Conservation (phyloP, 2,329 filamentous ascomycete genomes). For the Septoria linicola region DNA sequence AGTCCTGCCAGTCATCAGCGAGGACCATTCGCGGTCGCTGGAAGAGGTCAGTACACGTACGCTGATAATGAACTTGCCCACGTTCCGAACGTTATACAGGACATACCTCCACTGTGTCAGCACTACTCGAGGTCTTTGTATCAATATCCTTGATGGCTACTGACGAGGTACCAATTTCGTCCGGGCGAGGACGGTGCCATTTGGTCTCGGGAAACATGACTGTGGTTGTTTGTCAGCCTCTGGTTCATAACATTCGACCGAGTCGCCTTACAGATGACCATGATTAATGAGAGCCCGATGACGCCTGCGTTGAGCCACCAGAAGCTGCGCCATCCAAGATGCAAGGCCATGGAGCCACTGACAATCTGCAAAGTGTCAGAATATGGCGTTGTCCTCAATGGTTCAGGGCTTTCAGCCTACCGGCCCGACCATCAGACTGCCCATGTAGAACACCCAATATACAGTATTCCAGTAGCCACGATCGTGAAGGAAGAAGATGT, state of each 20-base stretch:
- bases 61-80: neutral
- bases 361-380: slow-evolving; percentile 49
- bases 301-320: slow-evolving; percentile 65
- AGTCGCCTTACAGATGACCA: slow-evolving; percentile 45
- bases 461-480: slow-evolving; percentile 62
- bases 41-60: neutral
- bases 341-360: slow-evolving; percentile 59
- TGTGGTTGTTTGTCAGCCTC: neutral
- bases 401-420: neutral
- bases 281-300: slow-evolving; percentile 50
- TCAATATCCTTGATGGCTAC: slow-evolving; percentile 20
- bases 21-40: slow-evolving; percentile 21
- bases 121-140: slow-evolving; percentile 9
- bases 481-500: slow-evolving; percentile 62
- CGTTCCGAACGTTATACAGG: neutral
- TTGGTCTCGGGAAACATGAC: slow-evolving; percentile 64
- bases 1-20: slow-evolving; percentile 23
- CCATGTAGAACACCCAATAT: slow-evolving; percentile 64
- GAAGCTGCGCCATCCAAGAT: slow-evolving; percentile 61
- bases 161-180: slow-evolving; percentile 26
- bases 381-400: neutral
- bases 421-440: slow-evolving; percentile 57
- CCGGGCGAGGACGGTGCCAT: slow-evolving; percentile 51
- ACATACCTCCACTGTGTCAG: slow-evolving; percentile 16
- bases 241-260: too few relatives aligned